These are phyloP conservation scores for Gelatoporia subvermispora DNA, from an alignment of 768 basidiomycete species.

Conservation along the genomic window DNA sequence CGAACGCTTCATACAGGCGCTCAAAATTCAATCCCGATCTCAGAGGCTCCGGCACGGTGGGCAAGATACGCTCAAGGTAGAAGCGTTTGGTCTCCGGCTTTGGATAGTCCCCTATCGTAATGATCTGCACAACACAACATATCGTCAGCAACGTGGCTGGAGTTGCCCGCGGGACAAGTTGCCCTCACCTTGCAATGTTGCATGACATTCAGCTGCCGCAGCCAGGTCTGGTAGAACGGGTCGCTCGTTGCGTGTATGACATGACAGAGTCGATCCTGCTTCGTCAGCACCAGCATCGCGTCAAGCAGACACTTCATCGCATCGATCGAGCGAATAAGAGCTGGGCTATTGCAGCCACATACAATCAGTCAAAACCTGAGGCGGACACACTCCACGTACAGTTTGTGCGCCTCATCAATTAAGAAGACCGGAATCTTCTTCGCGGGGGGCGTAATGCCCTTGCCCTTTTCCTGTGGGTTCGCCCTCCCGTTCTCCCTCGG, in stretches of 20 bases:
- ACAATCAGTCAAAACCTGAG: neutral
- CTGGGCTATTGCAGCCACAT: conserved; percentile 41
- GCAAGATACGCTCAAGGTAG: conserved; percentile 59
- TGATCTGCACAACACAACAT: conserved; percentile 39
- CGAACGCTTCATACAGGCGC: conserved; percentile 70
- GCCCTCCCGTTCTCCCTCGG: conserved; percentile 25
- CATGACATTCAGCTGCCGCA: conserved; percentile 74
- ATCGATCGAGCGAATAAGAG: conserved; percentile 70
- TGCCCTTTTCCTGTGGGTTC: conserved; percentile 28
- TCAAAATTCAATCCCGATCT: conserved; percentile 60
- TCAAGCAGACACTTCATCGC: conserved; percentile 84
- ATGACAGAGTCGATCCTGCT: conserved; percentile 82
- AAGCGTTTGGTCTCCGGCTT: conserved; percentile 65
- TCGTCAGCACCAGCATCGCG: conserved; percentile 81
- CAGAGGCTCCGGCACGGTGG: conserved; percentile 64
- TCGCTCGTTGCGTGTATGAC: conserved; percentile 81
- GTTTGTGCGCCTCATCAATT: conserved; percentile 82
- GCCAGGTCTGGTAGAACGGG: conserved; percentile 82
- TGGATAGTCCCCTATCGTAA: conserved; percentile 77
- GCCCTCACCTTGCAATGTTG: conserved; percentile 69
- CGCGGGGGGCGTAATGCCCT: conserved; percentile 28
- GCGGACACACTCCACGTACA: conserved; percentile 38
- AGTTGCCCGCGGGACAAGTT: neutral
- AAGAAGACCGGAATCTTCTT: conserved; percentile 81
- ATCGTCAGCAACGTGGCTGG: neutral